Conservation (phyloP, 2,329 filamentous ascomycete genomes). For the Penicillium sp. region DNA sequence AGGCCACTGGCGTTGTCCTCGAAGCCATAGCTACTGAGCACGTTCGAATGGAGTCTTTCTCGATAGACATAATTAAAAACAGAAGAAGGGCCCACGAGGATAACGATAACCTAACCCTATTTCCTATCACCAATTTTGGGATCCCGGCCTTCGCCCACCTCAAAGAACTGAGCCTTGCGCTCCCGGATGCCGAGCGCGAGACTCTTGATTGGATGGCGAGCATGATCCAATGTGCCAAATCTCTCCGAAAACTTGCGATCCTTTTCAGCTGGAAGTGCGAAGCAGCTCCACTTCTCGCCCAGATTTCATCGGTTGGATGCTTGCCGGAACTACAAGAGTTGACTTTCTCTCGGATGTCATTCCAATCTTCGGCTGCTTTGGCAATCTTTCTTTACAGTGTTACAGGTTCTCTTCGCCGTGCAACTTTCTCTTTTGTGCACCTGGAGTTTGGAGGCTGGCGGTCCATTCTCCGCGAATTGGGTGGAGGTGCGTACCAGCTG, state of each 20-base stretch:
- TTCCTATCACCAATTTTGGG: neutral
- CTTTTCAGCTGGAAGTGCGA: neutral
- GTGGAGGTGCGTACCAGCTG: neutral
- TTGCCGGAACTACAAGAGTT: neutral
- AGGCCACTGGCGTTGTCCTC: neutral
- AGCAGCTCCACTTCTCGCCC: neutral
- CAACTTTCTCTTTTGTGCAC: neutral
- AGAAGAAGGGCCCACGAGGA: neutral
- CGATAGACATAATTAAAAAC: neutral
- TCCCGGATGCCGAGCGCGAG: neutral
- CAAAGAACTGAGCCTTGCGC: neutral
- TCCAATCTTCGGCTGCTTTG: neutral
- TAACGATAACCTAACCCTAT: neutral
- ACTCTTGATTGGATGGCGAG: neutral
- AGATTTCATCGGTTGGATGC: neutral
- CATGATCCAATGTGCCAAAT: neutral
- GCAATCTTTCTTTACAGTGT: neutral
- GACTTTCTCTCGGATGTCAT: neutral
- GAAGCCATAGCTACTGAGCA: neutral
- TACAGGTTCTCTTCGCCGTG: neutral
- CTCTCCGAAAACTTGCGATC: neutral
- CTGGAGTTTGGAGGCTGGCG: neutral
- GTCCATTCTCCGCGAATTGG: neutral
- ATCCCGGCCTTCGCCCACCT: neutral
- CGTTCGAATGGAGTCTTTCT: neutral